Percentiles rank a stretch among this genome's conserved stretches.
Evolutionary conservation across 2,329 filamentous ascomycete species (phyloP).

Genomic region (Penicillium sp.): DNA sequence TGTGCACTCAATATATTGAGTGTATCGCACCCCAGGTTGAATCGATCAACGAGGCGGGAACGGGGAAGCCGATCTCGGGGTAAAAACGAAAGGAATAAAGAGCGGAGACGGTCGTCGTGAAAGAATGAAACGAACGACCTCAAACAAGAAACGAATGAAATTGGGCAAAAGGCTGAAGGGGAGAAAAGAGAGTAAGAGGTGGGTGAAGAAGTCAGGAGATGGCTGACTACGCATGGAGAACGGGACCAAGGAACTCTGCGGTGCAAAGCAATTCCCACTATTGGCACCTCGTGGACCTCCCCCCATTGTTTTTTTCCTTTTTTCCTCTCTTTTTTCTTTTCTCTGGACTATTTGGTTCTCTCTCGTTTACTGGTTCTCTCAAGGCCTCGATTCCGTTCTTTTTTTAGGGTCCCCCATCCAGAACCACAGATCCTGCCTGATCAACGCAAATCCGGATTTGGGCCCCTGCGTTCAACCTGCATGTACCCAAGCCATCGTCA

Average conservation of each 20-base stretch:
- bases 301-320: conserved; percentile 7
- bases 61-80: conserved; percentile 26
- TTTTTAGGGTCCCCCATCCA: neutral
- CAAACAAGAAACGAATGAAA: conserved; percentile 37
- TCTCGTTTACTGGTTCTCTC: neutral
- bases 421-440: too few species aligned
- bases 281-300: conserved; percentile 20
- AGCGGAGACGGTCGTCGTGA: conserved; percentile 50
- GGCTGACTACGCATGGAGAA: conserved; percentile 22
- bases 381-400: neutral
- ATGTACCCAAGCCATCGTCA: conserved; percentile 16
- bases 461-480: conserved; percentile 27
- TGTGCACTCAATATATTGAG: conserved; percentile 3
- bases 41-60: conserved; percentile 26
- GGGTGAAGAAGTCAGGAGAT: conserved; percentile 26
- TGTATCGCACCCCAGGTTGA: conserved; percentile 26
- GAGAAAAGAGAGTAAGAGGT: conserved; percentile 26
- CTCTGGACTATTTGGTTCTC: conserved; percentile 1
- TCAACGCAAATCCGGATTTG: conserved; percentile 8
- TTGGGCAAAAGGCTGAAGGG: conserved; percentile 26
- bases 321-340: neutral
- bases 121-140: conserved; percentile 54
- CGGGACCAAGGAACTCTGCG: neutral
- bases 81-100: conserved; percentile 39
- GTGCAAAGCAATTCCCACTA: conserved; percentile 6